Percentiles rank a stretch among this genome's conserved stretches.
These are phyloP conservation scores for Hebeloma cylindrosporum DNA, from an alignment of 768 basidiomycete species.

Conservation along the genomic window DNA sequence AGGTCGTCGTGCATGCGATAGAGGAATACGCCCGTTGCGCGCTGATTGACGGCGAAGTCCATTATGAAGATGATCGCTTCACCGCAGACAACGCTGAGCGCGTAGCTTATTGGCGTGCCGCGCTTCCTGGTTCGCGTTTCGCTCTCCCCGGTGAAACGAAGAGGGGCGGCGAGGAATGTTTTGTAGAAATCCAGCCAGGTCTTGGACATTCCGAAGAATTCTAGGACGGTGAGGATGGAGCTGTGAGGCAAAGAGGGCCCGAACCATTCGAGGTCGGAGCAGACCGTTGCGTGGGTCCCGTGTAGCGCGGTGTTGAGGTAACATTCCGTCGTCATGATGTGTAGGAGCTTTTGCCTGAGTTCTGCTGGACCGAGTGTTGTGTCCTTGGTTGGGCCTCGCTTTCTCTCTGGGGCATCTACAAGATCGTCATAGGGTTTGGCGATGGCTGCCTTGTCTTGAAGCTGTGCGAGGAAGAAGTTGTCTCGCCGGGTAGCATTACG, in stretches of 20 bases:
- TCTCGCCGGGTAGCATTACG: constrained; percentile 22
- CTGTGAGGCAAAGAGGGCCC: constrained; percentile 43
- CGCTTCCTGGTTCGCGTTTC: constrained; percentile 35
- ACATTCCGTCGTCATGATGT: constrained; percentile 40
- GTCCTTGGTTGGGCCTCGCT: not conserved
- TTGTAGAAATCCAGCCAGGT: constrained; percentile 32
- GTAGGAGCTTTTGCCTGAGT: constrained; percentile 39
- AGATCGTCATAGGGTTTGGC: constrained; percentile 25
- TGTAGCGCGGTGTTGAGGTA: constrained; percentile 38
- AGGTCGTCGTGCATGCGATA: constrained; percentile 49
- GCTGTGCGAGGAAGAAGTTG: constrained; percentile 35
- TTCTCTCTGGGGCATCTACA: constrained; percentile 18
- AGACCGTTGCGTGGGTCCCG: constrained; percentile 34
- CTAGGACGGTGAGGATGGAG: constrained; percentile 38
- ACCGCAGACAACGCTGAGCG: constrained; percentile 41
- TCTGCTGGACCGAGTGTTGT: too few species aligned
- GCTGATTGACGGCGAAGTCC: constrained; percentile 50
- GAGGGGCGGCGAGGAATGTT: constrained; percentile 34
- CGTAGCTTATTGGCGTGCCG: constrained; percentile 44
- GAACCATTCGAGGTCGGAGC: constrained; percentile 48
- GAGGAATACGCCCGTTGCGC: constrained; percentile 39
- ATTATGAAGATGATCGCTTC: constrained; percentile 44
- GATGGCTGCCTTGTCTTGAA: constrained; percentile 21
- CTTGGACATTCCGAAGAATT: constrained; percentile 40
- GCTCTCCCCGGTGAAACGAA: constrained; percentile 34